Percentiles rank a stretch among this genome's conserved stretches.
Evolutionary conservation across 768 basidiomycete species (phyloP).

Genomic region (Pleurotus tuoliensis): DNA sequence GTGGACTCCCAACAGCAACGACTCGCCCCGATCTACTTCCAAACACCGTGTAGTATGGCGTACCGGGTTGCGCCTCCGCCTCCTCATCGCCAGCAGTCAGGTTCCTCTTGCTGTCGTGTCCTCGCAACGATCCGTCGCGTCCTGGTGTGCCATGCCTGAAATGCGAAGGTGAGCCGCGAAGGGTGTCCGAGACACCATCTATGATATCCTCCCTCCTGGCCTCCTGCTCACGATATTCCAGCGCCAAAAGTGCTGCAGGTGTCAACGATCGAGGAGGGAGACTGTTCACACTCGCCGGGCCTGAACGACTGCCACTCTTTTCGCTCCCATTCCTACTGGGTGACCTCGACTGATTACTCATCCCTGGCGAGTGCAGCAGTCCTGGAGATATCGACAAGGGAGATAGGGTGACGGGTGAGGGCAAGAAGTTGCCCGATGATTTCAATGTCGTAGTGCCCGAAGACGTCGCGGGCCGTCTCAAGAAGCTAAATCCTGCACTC

Average conservation of each 20-base stretch:
- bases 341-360: background rate
- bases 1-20: conserved; percentile 40
- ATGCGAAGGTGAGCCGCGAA: background rate
- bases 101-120: conserved; percentile 8
- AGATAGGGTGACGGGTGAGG: background rate
- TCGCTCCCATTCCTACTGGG: conserved; percentile 11
- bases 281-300: background rate
- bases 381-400: background rate
- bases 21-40: conserved; percentile 42
- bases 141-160: conserved; percentile 1
- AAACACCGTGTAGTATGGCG: conserved; percentile 57
- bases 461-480: background rate
- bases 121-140: background rate
- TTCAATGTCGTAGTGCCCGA: background rate
- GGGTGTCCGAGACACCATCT: background rate
- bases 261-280: conserved; percentile 26
- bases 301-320: background rate
- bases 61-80: conserved; percentile 16
- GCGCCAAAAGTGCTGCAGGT: conserved; percentile 41
- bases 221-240: conserved; percentile 45
- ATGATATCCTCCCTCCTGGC: conserved; percentile 11
- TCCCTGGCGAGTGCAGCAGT: background rate
- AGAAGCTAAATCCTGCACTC: conserved; percentile 1
- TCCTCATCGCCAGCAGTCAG: conserved; percentile 21
- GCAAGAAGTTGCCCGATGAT: background rate